Evolutionary conservation across 192 early-diverging fungal genomes (phyloP).

Genomic region (Coemansia sp.): DNA sequence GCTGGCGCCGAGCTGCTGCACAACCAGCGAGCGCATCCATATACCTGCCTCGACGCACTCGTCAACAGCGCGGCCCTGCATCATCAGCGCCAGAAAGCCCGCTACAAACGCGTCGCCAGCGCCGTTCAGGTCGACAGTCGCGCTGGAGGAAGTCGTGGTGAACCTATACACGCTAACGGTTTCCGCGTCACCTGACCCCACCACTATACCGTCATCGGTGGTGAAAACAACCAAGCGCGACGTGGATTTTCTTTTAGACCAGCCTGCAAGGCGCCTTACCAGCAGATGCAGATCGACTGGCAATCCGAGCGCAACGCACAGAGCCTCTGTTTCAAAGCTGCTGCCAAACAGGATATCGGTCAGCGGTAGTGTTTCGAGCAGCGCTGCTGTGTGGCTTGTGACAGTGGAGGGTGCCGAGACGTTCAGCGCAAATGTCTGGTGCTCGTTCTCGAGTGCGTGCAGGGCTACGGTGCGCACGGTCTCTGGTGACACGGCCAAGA

Average conservation of each 20-base stretch:
- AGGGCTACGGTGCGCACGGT: constrained; percentile 84
- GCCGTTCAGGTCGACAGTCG: constrained; percentile 91
- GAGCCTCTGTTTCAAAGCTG: neutral
- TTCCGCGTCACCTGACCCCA: constrained; percentile 58
- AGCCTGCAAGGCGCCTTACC: constrained; percentile 61
- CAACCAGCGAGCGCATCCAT: constrained; percentile 61
- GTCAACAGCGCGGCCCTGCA: constrained; percentile 63
- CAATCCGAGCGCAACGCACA: neutral
- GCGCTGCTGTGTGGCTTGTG: constrained; percentile 84
- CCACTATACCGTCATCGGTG: constrained; percentile 51
- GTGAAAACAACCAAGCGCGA: constrained; percentile 83
- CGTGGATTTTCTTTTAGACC: constrained; percentile 73
- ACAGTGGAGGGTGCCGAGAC: constrained; percentile 93
- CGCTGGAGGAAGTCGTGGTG: constrained; percentile 48
- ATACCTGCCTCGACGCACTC: constrained; percentile 73
- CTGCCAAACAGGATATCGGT: constrained; percentile 92
- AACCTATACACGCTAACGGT: constrained; percentile 57
- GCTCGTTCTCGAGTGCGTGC: constrained; percentile 72
- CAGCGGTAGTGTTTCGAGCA: constrained; percentile 80
- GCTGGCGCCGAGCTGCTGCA: neutral
- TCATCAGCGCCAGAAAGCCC: constrained; percentile 78
- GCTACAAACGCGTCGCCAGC: constrained; percentile 92
- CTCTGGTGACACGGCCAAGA: constrained; percentile 86
- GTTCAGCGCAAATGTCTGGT: constrained; percentile 91
- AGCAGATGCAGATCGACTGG: neutral